Base-by-base conservation (phyloP, 1,284 basidiomycete genomes). In the Boletus calvinii region DNA sequence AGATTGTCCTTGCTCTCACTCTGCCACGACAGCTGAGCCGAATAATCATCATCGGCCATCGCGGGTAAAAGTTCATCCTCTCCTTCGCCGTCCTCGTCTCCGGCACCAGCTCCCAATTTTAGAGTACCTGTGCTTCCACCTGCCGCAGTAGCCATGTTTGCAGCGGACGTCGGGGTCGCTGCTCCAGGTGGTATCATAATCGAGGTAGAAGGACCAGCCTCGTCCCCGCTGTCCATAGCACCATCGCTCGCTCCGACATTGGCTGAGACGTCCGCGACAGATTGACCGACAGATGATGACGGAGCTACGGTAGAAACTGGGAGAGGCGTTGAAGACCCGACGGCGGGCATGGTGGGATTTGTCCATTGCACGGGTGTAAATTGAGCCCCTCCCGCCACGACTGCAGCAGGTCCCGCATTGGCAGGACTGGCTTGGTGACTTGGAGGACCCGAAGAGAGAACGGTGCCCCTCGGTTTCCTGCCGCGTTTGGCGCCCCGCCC, bases 11-110 rank as follows among this genome's bases (percentile, higher is more conserved):
- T 91, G 36, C 86, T 87, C 72, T 90, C 87, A 57, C 84, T 90
- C 69, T 90, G 85, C 80, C 83, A 90, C 5, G 81, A 84, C 48
- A 85, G 62, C 62, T 90, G 88, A 1, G 87, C 85, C 12, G 87
- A 88, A 66, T 90, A 91, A 59, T 91, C 88, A 56, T 90, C 88
- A 55, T 92, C 88, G 6, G 87, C 88, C 88, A 91, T 90, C 6
- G 86, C 87, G 36, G 87, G 86, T 36, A 88, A 64, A 48, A 86
- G 62, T 59, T 90, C 88, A 53, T 90, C 87, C 50, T 88, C 88
- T 6, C 75, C 87, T 51, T 89, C 87, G 0, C 69, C 86, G 18
- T 78, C 67, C 18, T 68, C 62, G 22, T 70, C 68, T 20, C 61
- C 60, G 30, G 56, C 38, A 29, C 39, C 58, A 3, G 59, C n/a